Percentiles rank a stretch among this genome's conserved stretches.
Evolutionary conservation across 2,329 filamentous ascomycete species (phyloP).

Genomic region (Clarireedia hainanense): DNA sequence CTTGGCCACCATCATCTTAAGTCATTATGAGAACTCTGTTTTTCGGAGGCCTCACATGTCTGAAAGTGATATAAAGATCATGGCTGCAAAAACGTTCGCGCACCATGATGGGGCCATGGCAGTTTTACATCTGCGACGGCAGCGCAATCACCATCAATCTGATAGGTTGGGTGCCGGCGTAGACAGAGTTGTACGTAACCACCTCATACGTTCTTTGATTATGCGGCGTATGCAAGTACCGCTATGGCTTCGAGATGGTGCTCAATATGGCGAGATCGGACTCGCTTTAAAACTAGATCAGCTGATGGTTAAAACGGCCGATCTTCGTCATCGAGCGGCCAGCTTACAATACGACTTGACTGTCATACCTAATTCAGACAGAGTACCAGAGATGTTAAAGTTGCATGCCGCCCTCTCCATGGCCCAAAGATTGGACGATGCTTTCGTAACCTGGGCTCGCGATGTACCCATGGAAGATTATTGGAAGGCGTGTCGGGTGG

Average conservation of each 20-base stretch:
- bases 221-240: not conserved
- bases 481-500: not conserved
- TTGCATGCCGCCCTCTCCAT: not conserved
- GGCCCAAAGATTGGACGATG: conserved; percentile 7
- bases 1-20: conserved; percentile 10
- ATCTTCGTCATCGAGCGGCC: not conserved
- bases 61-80: not conserved
- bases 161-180: not conserved
- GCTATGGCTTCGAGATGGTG: not conserved
- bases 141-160: not conserved
- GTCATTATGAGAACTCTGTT: conserved; percentile 9
- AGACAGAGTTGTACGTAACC: not conserved
- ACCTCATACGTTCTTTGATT: not conserved
- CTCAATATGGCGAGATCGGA: not conserved
- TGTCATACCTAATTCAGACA: not conserved
- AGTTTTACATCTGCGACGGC: not conserved
- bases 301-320: not conserved
- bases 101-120: conserved; percentile 8
- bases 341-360: conserved; percentile 3
- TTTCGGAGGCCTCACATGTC: not conserved
- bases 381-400: not conserved
- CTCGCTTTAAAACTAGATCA: conserved; percentile 7
- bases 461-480: conserved; percentile 5
- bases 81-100: conserved; percentile 7
- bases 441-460: conserved; percentile 6